Percentiles rank a stretch among this genome's conserved stretches.
These are phyloP conservation scores for Aspergillus baeticus DNA, from an alignment of 495 filamentous ascomycete species.

Conservation along the genomic window DNA sequence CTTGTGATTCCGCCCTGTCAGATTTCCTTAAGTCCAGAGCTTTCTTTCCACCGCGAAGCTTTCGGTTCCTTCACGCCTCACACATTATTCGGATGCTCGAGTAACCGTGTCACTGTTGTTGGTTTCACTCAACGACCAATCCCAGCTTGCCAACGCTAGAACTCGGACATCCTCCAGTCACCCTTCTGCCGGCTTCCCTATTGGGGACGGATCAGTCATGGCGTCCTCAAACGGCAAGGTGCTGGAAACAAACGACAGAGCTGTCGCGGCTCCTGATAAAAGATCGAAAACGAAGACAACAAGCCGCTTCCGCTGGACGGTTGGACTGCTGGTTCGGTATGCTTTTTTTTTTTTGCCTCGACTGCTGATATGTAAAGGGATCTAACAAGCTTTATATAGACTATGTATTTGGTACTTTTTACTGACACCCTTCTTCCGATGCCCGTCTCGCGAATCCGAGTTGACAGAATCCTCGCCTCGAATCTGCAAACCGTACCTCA, in stretches of 20 bases:
- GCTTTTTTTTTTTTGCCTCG: neutral
- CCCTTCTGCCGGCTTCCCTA: too few relatives aligned
- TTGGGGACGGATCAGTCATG: slow-evolving; percentile 18
- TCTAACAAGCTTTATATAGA: slow-evolving; percentile 42
- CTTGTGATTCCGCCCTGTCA: slow-evolving; percentile 11
- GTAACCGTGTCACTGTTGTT: neutral
- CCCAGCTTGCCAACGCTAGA: slow-evolving; percentile 4
- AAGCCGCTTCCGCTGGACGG: slow-evolving; percentile 45
- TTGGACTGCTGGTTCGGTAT: slow-evolving; percentile 65
- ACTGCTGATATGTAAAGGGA: neutral
- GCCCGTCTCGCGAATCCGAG: slow-evolving; percentile 66
- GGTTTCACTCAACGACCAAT: neutral
- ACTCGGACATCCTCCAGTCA: slow-evolving; percentile 1
- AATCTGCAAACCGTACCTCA: slow-evolving; percentile 83
- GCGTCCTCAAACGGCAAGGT: slow-evolving; percentile 28
- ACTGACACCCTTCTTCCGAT: slow-evolving; percentile 75
- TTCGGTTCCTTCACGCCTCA: neutral
- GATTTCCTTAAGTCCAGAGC: neutral
- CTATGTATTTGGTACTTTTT: slow-evolving; percentile 83
- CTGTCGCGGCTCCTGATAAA: slow-evolving; percentile 9
- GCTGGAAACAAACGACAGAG: slow-evolving; percentile 21
- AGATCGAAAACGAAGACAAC: slow-evolving; percentile 25
- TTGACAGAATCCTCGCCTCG: slow-evolving; percentile 68
- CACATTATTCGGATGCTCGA: neutral
- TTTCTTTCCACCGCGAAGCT: neutral